phyloP scores from a whole-genome alignment of 2,329 filamentous ascomycete genomes.

The Didymella pomorum region DNA sequence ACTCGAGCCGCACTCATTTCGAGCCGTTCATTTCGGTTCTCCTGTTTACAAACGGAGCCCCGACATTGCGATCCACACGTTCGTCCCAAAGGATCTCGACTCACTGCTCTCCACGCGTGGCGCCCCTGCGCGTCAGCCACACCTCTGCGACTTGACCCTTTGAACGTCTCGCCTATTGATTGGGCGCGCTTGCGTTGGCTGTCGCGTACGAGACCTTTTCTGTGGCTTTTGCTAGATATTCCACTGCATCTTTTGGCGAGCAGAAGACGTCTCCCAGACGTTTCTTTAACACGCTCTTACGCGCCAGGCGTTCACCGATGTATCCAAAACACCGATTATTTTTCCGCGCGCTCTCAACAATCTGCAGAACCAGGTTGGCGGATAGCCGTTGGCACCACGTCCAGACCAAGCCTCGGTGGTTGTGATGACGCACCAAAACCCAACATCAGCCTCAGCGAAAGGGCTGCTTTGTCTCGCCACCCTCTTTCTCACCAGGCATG shows the following conservation, averaged over 20 bases:
- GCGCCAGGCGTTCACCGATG: slow-evolving; percentile 17
- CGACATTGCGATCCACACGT: slow-evolving; percentile 13
- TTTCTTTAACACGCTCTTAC: not conserved
- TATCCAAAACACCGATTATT: slow-evolving; percentile 2
- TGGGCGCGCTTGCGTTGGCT: slow-evolving; percentile 23
- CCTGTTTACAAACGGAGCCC: slow-evolving; percentile 7
- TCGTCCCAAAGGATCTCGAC: not conserved
- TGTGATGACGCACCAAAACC: slow-evolving; percentile 26
- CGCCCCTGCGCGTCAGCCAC: slow-evolving; percentile 32
- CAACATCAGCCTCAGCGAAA: slow-evolving; percentile 25
- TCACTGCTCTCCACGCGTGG: slow-evolving; percentile 26
- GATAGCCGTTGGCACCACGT: slow-evolving; percentile 10
- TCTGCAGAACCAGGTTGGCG: slow-evolving; percentile 22
- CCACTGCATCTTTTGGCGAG: slow-evolving; percentile 10
- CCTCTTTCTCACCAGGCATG: not conserved
- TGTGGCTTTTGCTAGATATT: slow-evolving; percentile 19
- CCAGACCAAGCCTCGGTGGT: slow-evolving; percentile 17
- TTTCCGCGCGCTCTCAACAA: slow-evolving; percentile 14
- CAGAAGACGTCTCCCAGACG: not conserved
- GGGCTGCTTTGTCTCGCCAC: slow-evolving; percentile 23
- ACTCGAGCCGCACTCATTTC: slow-evolving; percentile 20
- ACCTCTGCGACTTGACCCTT: slow-evolving; percentile 21
- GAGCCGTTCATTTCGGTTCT: slow-evolving; percentile 28
- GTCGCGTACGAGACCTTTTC: slow-evolving; percentile 20
- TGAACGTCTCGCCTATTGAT: slow-evolving; percentile 18